Evolutionary conservation across 345 rosid genomes (phyloP).

Genomic region (Limnanthes douglasii): DNA sequence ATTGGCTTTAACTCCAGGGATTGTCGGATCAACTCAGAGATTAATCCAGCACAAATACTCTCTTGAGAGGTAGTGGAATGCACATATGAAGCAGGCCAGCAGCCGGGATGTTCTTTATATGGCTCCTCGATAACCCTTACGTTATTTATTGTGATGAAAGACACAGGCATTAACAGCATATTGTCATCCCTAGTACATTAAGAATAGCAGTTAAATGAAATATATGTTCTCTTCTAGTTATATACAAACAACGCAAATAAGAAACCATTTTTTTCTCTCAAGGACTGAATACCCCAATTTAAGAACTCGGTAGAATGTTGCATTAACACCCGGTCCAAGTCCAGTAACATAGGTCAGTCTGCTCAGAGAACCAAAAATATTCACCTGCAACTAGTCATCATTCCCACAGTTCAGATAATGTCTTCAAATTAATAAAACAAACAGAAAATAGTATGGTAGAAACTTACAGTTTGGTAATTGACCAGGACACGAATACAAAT

Average conservation of each 20-base stretch:
- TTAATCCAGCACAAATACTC: slow-evolving; percentile 21
- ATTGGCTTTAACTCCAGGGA: slow-evolving; percentile 16
- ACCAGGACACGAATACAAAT: slow-evolving; percentile 37
- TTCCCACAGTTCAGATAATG: slow-evolving; percentile 9
- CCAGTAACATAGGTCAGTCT: slow-evolving; percentile 48
- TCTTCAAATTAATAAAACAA: slow-evolving; percentile 2
- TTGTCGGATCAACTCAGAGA: slow-evolving; percentile 20
- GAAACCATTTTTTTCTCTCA: slow-evolving; percentile 1
- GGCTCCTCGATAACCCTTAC: slow-evolving; percentile 18
- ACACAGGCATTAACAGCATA: slow-evolving; percentile 28
- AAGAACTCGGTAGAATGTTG: slow-evolving; percentile 64
- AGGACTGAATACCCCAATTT: slow-evolving; percentile 26
- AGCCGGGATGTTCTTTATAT: slow-evolving; percentile 4
- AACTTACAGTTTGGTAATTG: slow-evolving; percentile 34
- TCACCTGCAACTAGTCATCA: slow-evolving; percentile 34
- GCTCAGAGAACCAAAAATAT: slow-evolving; percentile 34
- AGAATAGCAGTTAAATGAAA: slow-evolving; percentile 4
- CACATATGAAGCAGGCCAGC: slow-evolving; percentile 7
- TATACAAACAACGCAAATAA: slow-evolving; percentile 3
- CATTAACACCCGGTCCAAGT: slow-evolving; percentile 51
- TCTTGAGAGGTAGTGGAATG: slow-evolving; percentile 10
- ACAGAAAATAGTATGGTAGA: slow-evolving; percentile 7
- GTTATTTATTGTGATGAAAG: slow-evolving; percentile 43
- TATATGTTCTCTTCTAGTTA: background rate
- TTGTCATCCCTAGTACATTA: slow-evolving; percentile 8